phyloP scores from a whole-genome alignment of 2,329 filamentous ascomycete species.

The Didymella arachidicola region DNA sequence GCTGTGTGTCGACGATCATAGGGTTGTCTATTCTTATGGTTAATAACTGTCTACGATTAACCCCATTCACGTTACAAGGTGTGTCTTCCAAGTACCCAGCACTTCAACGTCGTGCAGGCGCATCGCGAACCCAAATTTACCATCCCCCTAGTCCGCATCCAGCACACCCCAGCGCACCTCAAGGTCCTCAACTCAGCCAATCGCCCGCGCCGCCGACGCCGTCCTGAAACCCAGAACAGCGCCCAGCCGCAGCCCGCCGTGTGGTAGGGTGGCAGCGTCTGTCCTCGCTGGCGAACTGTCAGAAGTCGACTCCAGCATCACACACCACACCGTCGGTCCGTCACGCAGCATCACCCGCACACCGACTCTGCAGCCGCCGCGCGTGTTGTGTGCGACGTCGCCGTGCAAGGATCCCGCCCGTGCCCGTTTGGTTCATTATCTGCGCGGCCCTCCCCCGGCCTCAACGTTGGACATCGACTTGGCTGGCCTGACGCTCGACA shows the following conservation, averaged over 20 bases:
- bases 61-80: not conserved
- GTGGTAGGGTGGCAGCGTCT: not conserved
- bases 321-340: too few relatives aligned
- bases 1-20: too few relatives aligned
- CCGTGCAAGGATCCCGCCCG: not conserved
- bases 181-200: constrained; percentile 1
- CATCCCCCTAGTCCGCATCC: not conserved
- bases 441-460: constrained; percentile 11
- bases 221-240: constrained; percentile 12
- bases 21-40: too few relatives aligned
- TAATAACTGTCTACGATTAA: too few relatives aligned
- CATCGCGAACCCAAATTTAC: constrained; percentile 12
- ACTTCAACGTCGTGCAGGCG: constrained; percentile 10
- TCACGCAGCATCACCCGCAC: constrained; percentile 1
- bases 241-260: not conserved
- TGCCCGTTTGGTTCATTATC: constrained; percentile 8
- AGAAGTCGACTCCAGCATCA: constrained; percentile 27
- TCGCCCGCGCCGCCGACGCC: not conserved
- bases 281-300: not conserved
- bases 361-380: constrained; percentile 29
- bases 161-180: too few relatives aligned
- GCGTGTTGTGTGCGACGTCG: not conserved
- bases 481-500: constrained; percentile 22
- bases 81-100: too few relatives aligned
- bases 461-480: constrained; percentile 15